phyloP scores from a whole-genome alignment of 1,139 yeast genomes.

The Sugiyamaella xylanicola region DNA sequence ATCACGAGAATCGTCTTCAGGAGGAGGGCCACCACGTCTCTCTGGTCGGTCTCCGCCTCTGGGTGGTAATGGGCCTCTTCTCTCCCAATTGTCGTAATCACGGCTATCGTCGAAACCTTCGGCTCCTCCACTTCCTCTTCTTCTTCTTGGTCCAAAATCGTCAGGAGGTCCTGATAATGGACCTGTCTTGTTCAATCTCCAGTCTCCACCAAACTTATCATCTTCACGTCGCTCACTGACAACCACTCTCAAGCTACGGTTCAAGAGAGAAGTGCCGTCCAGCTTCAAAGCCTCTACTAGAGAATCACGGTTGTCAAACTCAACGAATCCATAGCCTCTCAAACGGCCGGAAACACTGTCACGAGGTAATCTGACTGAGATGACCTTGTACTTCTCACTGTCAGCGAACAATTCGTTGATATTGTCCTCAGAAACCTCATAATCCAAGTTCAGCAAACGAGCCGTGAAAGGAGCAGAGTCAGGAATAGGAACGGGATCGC shows the following conservation, averaged over 20 bases:
- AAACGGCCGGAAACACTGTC: constrained; percentile 63
- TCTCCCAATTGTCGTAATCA: constrained; percentile 38
- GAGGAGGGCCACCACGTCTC: constrained; percentile 22
- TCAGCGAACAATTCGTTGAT: constrained; percentile 61
- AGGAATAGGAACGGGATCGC: constrained; percentile 82
- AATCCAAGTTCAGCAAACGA: constrained; percentile 81
- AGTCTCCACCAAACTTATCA: constrained; percentile 59
- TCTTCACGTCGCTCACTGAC: constrained; percentile 71
- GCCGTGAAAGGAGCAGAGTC: constrained; percentile 92
- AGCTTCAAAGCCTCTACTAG: constrained; percentile 69
- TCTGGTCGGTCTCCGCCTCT: constrained; percentile 27
- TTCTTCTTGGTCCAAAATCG: constrained; percentile 19
- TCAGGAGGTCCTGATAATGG: constrained; percentile 27
- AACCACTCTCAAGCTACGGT: constrained; percentile 68
- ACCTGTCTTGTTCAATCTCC: constrained; percentile 55
- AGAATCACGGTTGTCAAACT: constrained; percentile 74
- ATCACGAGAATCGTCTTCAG: constrained; percentile 25
- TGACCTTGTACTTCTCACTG: constrained; percentile 58
- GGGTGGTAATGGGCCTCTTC: constrained; percentile 40
- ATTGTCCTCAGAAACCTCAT: constrained; percentile 71
- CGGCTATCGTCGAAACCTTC: constrained; percentile 32
- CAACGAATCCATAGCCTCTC: constrained; percentile 86
- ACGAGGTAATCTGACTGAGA: constrained; percentile 63
- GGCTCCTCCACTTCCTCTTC: constrained; percentile 17
- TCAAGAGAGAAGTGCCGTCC: constrained; percentile 72